These are phyloP conservation scores for Chlorella sp. DNA, from an alignment of 139 green algal genomes.

Conservation along the genomic window DNA sequence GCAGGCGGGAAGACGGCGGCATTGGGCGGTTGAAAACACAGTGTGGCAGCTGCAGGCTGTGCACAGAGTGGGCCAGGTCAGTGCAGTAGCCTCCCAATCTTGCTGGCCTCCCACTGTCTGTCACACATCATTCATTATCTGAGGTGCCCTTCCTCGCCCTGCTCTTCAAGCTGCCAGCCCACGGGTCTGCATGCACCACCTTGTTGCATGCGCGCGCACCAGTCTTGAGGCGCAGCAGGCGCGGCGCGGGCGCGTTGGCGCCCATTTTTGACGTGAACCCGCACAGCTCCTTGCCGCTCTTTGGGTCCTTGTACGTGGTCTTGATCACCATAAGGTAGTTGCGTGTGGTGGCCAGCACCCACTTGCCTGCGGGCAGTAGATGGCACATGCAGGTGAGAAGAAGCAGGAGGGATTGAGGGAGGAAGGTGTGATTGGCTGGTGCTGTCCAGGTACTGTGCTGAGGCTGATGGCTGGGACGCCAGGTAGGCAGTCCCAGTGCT, in stretches of 20 bases:
- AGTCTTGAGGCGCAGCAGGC: constrained; percentile 88
- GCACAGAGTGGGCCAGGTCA: not conserved
- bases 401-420: not conserved
- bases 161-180: not conserved
- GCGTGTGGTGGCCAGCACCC: constrained; percentile 92
- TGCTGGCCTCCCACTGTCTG: too few relatives aligned
- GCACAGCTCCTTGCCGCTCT: constrained; percentile 68
- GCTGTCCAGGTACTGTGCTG: not conserved
- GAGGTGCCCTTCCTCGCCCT: not conserved
- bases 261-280: constrained; percentile 82
- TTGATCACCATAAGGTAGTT: constrained; percentile 95
- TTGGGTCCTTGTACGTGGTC: constrained; percentile 73
- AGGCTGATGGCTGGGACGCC: too few relatives aligned
- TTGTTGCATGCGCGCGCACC: not conserved
- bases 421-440: not conserved
- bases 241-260: constrained; percentile 69
- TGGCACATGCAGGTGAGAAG: not conserved
- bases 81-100: not conserved
- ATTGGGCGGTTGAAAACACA: not conserved
- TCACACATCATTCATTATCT: too few relatives aligned
- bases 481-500: too few relatives aligned
- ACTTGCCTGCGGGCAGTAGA: constrained; percentile 53
- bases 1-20: too few relatives aligned
- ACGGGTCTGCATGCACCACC: not conserved
- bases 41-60: too few relatives aligned